phyloP scores from a whole-genome alignment of 371 early-diverging fungal genomes.

The Apophysomyces trapeziformis region DNA sequence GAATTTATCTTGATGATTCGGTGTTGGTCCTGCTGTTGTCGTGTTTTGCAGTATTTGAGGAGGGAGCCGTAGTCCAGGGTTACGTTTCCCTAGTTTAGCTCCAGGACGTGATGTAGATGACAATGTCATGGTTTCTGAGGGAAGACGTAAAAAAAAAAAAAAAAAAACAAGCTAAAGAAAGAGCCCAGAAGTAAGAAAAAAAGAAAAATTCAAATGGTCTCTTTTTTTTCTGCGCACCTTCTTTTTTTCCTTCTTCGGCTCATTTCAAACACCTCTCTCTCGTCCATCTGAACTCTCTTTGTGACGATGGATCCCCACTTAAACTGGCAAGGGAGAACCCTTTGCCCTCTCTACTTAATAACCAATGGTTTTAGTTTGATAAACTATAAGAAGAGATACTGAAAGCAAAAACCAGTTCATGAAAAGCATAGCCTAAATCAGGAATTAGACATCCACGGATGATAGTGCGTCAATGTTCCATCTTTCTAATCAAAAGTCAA shows the following conservation, averaged over 20 bases:
- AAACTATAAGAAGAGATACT: no score
- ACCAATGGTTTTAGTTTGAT: no score
- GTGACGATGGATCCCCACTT: no score
- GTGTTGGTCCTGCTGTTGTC: constrained; percentile 14
- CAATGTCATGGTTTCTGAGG: background rate
- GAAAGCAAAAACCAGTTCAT: no score
- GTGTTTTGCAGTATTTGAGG: constrained; percentile 25
- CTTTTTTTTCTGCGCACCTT: constrained; percentile 1
- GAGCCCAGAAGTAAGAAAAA: background rate
- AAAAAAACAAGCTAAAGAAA: background rate
- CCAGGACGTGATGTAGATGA: constrained; percentile 3
- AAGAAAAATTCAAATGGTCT: background rate
- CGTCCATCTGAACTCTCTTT: background rate
- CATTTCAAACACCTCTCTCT: constrained; percentile 1
- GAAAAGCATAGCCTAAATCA: no score
- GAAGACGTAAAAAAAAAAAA: background rate
- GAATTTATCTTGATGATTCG: constrained; percentile 21
- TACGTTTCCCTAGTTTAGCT: constrained; percentile 16
- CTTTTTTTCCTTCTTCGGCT: constrained; percentile 9
- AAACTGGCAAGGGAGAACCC: no score
- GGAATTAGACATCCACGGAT: no score
- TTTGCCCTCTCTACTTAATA: no score
- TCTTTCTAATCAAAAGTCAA: no score
- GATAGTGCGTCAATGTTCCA: no score
- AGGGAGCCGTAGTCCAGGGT: constrained; percentile 28